Evolutionary conservation across 305 asterid genomes (phyloP), one percentile per base, ranked within the genome.

Genomic region (Fraxinus velutina): DNA sequence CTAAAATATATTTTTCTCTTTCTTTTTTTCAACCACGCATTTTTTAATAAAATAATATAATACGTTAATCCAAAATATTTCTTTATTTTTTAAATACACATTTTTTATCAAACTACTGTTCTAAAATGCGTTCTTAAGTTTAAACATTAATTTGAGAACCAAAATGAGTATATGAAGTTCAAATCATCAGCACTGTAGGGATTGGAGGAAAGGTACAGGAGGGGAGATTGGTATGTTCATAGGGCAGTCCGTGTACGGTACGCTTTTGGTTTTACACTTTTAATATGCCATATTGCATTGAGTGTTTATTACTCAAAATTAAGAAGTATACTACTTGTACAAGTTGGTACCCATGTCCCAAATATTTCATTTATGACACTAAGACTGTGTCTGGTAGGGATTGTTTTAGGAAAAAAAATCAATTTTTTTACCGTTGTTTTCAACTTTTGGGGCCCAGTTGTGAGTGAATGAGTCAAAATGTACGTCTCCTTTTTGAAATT

Each of bases 191-290:
- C 52, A 84, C 79, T 77, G 86, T 13, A 77, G 79, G 15, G 76
- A 71, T 0, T 24, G 81, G 77, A 62, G 75, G 17, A 84, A 83
- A 30, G 42, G 42, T 12, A 29, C 22, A 29, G 80, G 75, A 85
- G 85, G 75, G 78, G 32, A 9, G 9, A 29, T 62, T 0, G 34
- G n/a, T 9, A 3, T 15, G 44, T 13, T 57, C 0, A 62, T 17
- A 70, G 44, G 37, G 37, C 60, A 42, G 84, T 42, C 62, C 91
- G 88, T 86, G 80, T 77, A 88, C 88, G 89, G 42, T 78, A 88
- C 89, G 88, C 15, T 57, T 71, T 73, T 30, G 78, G 6, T 17
- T 71, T 66, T 77, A 10, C 9, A 37, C 27, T 52, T 73, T 17
- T 13, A 64, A 77, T 60, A 74, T 39, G 66, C 83, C 82, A 64